These are phyloP conservation scores for Solanum tacnaense DNA, from an alignment of 257 asterid genomes.

Conservation along the genomic window DNA sequence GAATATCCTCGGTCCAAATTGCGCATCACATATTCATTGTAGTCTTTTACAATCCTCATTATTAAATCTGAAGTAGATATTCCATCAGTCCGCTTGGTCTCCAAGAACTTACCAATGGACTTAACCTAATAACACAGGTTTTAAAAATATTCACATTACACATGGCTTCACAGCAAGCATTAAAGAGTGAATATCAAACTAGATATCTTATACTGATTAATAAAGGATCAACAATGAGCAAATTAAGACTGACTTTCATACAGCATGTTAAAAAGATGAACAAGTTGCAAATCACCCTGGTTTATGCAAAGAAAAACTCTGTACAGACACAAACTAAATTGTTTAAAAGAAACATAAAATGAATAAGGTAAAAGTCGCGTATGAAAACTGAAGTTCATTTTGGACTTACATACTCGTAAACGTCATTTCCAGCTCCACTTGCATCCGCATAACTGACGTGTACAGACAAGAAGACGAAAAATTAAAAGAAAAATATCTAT, in stretches of 20 bases:
- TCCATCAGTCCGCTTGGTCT: conserved; percentile 51
- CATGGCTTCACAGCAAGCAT: neutral
- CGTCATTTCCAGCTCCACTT: conserved; percentile 59
- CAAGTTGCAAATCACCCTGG: neutral
- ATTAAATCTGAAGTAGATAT: conserved; percentile 58
- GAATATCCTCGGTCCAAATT: conserved; percentile 64
- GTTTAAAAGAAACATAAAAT: neutral
- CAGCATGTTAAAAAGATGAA: neutral
- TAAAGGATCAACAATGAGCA: neutral
- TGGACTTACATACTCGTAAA: conserved; percentile 48
- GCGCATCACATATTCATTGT: conserved; percentile 65
- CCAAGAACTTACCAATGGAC: conserved; percentile 49
- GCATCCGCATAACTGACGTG: conserved; percentile 52
- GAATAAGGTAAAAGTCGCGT: neutral
- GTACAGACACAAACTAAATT: neutral
- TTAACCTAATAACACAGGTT: conserved; percentile 29
- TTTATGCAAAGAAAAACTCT: neutral
- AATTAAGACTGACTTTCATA: neutral
- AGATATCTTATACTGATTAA: neutral
- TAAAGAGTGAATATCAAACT: neutral
- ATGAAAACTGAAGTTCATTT: neutral
- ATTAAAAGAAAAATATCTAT: neutral
- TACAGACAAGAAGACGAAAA: conserved; percentile 5
- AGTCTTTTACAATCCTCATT: conserved; percentile 60
- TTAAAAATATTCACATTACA: neutral